A percentile compares a stretch with the other conserved stretches of the same genome.
These are phyloP conservation scores for Penicillium atrosanguineum DNA, from an alignment of 495 filamentous ascomycete genomes.

Conservation along the genomic window DNA sequence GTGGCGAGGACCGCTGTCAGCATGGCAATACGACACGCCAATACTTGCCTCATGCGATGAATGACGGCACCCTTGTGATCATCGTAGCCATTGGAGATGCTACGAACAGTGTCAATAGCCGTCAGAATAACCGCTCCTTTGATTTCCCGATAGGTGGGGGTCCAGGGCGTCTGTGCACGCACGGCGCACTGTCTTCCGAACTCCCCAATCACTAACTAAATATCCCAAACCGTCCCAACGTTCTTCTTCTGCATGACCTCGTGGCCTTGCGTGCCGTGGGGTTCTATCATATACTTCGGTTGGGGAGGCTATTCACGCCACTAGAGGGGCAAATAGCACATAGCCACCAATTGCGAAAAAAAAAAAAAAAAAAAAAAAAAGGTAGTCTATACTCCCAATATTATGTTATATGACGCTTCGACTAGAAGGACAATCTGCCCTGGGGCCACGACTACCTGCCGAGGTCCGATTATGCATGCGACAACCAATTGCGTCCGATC, in stretches of 20 bases:
- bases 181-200: constrained; percentile 11
- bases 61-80: background rate
- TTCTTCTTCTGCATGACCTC: background rate
- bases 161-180: constrained; percentile 1
- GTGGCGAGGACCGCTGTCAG: background rate
- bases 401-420: background rate
- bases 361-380: too few relatives aligned
- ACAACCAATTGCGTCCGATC: background rate
- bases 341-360: background rate
- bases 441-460: background rate
- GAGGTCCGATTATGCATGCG: background rate
- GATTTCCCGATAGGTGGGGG: background rate
- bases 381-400: too few relatives aligned
- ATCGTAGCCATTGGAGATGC: background rate
- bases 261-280: background rate
- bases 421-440: background rate
- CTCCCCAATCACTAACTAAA: background rate
- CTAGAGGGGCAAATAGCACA: background rate
- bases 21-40: background rate
- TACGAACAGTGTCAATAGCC: constrained; percentile 13
- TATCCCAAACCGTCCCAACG: background rate
- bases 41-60: background rate
- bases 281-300: background rate
- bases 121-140: constrained; percentile 9
- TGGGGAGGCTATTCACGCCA: background rate